Evolutionary conservation across 2,329 filamentous ascomycete species (phyloP), one percentile per base, ranked within the genome.

Genomic region (Coniosporium tulheliwenetii): DNA sequence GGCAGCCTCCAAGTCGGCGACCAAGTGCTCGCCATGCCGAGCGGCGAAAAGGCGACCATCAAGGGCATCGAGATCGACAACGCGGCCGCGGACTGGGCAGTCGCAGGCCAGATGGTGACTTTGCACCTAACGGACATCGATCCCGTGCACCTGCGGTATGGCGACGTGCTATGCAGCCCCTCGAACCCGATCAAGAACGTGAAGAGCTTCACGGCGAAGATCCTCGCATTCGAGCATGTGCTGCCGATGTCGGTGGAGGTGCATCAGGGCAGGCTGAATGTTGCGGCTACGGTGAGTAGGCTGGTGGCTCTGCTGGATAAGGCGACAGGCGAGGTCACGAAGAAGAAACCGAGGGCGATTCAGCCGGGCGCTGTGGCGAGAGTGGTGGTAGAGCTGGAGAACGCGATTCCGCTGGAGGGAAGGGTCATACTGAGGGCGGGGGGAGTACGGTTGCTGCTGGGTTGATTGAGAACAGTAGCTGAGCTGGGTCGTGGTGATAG

Each of bases 191-290:
- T 94, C 30, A 62, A 67, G 19, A 82, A 81, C 44, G 67, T 85
- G 43, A 81, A 80, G 43, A 72, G 67, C 0, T 87, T 96, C 51
- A 84, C 75, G 1, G 76, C 82, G 45, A 93, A 93, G 60, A 77
- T 91, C 9, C 71, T 95, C 42, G 85, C 87, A 0, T 93, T 96
- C 52, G 85, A 94, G 45, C 80, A 89, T 46, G 63, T 98, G 12
- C 80, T 87, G 61, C 89, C 89, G 0, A 91, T 89, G 75, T 75
- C 77, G 16, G 75, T 96, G 8, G 89, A 96, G 52, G 77, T 98
- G 8, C 87, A 95, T 57, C 70, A 85, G 14, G 91, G 91, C 0
- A 72, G 86, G 8, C 63, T 96, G 39, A 83, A 94, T 57, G 77
- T 79, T 0, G 71, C 84, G 0, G 91, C 83, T 0, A 73, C 75